Evolutionary conservation across 148 eudicot species (phyloP).

Genomic region (Polygonum aviculare): DNA sequence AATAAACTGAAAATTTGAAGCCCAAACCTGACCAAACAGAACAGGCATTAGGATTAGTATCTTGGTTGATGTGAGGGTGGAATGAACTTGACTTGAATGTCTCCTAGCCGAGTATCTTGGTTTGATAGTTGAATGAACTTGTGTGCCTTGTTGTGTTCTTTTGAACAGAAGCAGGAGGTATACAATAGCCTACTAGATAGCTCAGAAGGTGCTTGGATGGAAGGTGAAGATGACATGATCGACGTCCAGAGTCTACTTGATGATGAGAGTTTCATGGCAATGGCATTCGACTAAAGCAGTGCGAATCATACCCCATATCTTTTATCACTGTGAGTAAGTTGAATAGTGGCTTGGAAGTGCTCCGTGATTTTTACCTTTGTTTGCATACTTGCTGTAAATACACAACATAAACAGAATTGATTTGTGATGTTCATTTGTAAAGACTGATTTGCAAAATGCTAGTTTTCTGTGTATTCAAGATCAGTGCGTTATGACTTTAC

Average conservation of each 20-base stretch:
- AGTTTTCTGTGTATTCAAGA: constrained; percentile 1
- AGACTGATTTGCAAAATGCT: not conserved
- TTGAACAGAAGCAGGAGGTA: constrained; percentile 11
- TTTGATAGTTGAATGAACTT: not conserved
- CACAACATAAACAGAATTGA: not conserved
- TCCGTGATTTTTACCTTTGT: not conserved
- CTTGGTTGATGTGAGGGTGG: not conserved
- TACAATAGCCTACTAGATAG: constrained; percentile 14
- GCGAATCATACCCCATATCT: not conserved
- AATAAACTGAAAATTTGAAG: too few relatives aligned
- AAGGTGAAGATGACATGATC: constrained; percentile 34
- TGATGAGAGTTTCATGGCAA: constrained; percentile 40
- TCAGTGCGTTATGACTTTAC: not conserved
- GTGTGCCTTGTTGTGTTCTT: not conserved
- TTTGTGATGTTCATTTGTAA: not conserved
- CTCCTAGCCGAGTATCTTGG: not conserved
- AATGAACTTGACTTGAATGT: not conserved
- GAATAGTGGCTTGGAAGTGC: constrained; percentile 1
- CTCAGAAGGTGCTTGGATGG: constrained; percentile 19
- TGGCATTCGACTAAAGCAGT: constrained; percentile 30
- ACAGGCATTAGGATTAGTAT: too few relatives aligned
- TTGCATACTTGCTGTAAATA: constrained; percentile 5
- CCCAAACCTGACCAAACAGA: too few relatives aligned
- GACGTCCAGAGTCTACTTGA: constrained; percentile 34
- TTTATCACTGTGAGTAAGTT: not conserved